Conservation (phyloP, 768 basidiomycete genomes). For the Phaffia australis region DNA sequence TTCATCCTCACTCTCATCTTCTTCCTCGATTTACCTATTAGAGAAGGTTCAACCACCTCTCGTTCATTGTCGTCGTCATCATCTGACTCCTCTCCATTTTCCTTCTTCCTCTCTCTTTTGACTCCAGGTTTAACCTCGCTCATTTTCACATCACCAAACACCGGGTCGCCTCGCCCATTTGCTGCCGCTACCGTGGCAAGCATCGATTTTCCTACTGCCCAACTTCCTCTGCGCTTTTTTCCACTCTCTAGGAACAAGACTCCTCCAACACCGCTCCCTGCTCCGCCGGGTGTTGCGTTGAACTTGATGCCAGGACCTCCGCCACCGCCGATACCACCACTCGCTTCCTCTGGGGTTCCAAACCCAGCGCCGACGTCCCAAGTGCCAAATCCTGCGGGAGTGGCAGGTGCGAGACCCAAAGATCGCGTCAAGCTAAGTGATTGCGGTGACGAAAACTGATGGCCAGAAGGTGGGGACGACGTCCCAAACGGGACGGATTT, state of each 20-base stretch:
- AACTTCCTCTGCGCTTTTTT: slow-evolving; percentile 8
- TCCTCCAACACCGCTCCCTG: too few species aligned
- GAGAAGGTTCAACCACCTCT: background rate
- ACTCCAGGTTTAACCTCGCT: background rate
- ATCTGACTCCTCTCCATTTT: background rate
- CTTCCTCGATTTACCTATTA: background rate
- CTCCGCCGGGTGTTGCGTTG: too few species aligned
- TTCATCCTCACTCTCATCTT: background rate
- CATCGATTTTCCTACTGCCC: slow-evolving; percentile 7
- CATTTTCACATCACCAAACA: background rate
- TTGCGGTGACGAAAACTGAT: slow-evolving; percentile 19
- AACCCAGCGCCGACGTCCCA: background rate
- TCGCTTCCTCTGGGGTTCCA: slow-evolving; percentile 2
- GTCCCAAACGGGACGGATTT: background rate
- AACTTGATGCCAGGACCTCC: too few species aligned
- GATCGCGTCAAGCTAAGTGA: slow-evolving; percentile 10
- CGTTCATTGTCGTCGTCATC: background rate
- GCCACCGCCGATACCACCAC: background rate
- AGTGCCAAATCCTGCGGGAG: slow-evolving; percentile 11
- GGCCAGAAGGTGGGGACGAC: slow-evolving; percentile 4
- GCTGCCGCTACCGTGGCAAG: background rate
- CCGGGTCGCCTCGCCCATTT: too few species aligned
- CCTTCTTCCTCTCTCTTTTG: background rate
- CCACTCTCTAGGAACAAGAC: background rate
- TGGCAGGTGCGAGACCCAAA: slow-evolving; percentile 21